Percentiles rank a stretch among this genome's conserved stretches.
Conservation (phyloP, 768 basidiomycete species). For the Russula foetens region DNA sequence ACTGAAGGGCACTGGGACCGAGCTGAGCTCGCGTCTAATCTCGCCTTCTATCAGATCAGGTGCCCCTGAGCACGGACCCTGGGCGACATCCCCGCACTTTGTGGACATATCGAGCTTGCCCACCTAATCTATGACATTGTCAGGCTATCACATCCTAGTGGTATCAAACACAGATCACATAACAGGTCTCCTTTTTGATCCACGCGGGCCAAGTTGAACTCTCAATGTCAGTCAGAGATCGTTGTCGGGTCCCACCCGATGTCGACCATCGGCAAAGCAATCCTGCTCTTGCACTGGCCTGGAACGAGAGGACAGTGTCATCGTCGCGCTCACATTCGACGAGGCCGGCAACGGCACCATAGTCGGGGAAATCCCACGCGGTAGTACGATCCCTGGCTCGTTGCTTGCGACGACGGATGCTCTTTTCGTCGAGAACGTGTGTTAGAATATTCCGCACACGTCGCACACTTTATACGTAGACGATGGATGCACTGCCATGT, state of each 20-base stretch:
- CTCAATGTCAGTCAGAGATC: conserved; percentile 40
- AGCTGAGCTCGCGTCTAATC: too few relatives aligned
- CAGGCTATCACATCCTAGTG: conserved; percentile 40
- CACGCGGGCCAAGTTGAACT: conserved; percentile 26
- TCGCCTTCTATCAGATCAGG: too few relatives aligned
- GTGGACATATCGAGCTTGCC: too few relatives aligned
- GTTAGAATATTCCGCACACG: too few relatives aligned
- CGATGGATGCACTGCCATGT: too few relatives aligned
- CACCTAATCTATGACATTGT: too few relatives aligned
- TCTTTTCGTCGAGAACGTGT: conserved; percentile 63
- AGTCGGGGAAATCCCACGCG: conserved; percentile 42
- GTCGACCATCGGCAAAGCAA: conserved; percentile 56
- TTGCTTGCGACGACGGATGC: conserved; percentile 48
- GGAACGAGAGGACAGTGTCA: conserved; percentile 58
- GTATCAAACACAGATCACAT: conserved; percentile 61
- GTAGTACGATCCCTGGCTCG: conserved; percentile 58
- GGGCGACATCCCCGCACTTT: too few relatives aligned
- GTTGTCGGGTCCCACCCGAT: conserved; percentile 50
- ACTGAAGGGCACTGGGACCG: too few relatives aligned
- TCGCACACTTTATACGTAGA: too few relatives aligned
- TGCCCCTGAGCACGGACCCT: too few relatives aligned
- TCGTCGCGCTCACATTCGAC: conserved; percentile 52
- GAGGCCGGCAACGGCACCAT: conserved; percentile 44
- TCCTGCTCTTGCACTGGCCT: conserved; percentile 49
- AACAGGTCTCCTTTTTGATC: conserved; percentile 56